A percentile compares a stretch with the other conserved stretches of the same genome.
Evolutionary conservation across 2,329 filamentous ascomycete genomes (phyloP).

Genomic region (Colletotrichum filicis): DNA sequence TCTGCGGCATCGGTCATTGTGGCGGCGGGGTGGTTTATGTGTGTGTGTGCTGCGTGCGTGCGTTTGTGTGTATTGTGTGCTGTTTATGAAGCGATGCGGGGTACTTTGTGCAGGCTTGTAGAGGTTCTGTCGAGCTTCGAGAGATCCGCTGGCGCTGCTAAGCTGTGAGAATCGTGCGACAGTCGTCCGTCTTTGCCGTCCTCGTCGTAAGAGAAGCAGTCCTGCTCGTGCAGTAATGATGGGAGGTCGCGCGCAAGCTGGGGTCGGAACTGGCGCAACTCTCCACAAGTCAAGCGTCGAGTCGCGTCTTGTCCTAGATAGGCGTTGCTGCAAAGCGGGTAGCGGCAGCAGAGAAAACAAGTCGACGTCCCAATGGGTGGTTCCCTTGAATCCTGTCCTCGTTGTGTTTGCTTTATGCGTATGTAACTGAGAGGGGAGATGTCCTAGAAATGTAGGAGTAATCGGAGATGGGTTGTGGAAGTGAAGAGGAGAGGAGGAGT

Average conservation of each 20-base stretch:
- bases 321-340: slow-evolving; percentile 25
- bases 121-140: background rate
- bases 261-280: slow-evolving; percentile 27
- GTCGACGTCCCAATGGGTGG: slow-evolving; percentile 1
- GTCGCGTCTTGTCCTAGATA: slow-evolving; percentile 26
- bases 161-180: slow-evolving; percentile 23
- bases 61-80: slow-evolving; percentile 36
- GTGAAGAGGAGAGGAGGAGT: slow-evolving; percentile 15
- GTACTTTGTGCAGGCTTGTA: slow-evolving; percentile 30
- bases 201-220: slow-evolving; percentile 22
- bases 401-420: background rate
- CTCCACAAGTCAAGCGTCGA: slow-evolving; percentile 21
- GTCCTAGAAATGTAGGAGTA: background rate
- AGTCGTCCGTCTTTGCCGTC: slow-evolving; percentile 18
- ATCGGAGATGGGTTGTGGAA: background rate
- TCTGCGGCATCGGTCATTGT: slow-evolving; percentile 57
- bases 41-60: slow-evolving; percentile 27
- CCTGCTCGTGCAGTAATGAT: slow-evolving; percentile 17
- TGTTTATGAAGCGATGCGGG: slow-evolving; percentile 33
- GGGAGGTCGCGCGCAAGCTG: slow-evolving; percentile 13
- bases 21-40: slow-evolving; percentile 33
- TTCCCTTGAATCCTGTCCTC: background rate
- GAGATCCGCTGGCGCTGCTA: slow-evolving; percentile 16
- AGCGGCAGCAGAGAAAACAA: slow-evolving; percentile 14
- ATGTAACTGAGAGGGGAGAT: background rate